Conservation (phyloP, 352 stramenopile species). For the Pythium oligandrum region DNA sequence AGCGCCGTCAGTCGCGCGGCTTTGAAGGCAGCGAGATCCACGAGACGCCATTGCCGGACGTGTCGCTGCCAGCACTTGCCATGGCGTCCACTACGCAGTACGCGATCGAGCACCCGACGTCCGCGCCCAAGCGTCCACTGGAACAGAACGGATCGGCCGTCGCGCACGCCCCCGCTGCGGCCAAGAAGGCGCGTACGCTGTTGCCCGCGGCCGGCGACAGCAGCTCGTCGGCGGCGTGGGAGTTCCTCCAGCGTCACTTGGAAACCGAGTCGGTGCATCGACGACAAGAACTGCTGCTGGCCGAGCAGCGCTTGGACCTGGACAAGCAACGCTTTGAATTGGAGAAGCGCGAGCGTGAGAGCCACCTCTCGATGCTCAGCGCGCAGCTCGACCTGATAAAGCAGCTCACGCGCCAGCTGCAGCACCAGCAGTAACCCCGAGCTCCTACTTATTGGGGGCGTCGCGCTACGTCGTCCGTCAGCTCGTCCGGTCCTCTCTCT, state of each 20-base stretch:
- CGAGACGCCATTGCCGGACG: conserved; percentile 1
- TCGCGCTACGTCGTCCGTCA: too few relatives aligned
- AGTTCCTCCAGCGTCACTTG: conserved; percentile 17
- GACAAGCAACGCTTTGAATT: conserved; percentile 21
- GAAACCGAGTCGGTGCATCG: conserved; percentile 10
- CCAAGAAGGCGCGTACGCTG: conserved; percentile 9
- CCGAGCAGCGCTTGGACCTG: conserved; percentile 15
- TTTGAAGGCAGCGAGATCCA: conserved; percentile 6
- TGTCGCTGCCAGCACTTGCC: too few relatives aligned
- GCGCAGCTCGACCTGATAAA: conserved; percentile 22
- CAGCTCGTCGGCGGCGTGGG: conserved; percentile 6
- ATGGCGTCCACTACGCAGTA: too few relatives aligned
- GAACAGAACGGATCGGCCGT: conserved; percentile 10
- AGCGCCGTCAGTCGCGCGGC: conserved; percentile 13
- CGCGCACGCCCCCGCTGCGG: neutral
- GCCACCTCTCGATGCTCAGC: conserved; percentile 12
- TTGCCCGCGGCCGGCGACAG: conserved; percentile 1
- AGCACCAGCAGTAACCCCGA: conserved; percentile 4
- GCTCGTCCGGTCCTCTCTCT: too few relatives aligned
- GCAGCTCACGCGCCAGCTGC: conserved; percentile 14
- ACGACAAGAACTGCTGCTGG: conserved; percentile 13
- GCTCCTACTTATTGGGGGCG: too few relatives aligned
- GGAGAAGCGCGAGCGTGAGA: conserved; percentile 20
- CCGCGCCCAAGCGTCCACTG: conserved; percentile 6
- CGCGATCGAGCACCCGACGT: too few relatives aligned